Conservation (phyloP, 805 yeast species). For the Jamesozyma hellenica region DNA sequence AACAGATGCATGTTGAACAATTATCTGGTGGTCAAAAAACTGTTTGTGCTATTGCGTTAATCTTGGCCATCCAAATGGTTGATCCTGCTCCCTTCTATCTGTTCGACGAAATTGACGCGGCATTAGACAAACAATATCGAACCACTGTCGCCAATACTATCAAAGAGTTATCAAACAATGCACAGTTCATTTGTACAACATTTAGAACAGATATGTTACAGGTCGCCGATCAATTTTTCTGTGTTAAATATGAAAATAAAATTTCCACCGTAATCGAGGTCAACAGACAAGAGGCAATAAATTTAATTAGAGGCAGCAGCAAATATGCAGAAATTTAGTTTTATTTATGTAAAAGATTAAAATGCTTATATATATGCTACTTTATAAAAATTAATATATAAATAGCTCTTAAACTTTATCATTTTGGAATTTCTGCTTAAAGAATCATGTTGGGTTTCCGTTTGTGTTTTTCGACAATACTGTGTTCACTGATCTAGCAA, state of each 20-base stretch:
- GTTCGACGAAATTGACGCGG: constrained; percentile 95
- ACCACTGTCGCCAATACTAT: constrained; percentile 75
- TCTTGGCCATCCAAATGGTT: constrained; percentile 85
- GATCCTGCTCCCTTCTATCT: constrained; percentile 96
- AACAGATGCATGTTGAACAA: constrained; percentile 81
- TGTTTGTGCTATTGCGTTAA: constrained; percentile 88
- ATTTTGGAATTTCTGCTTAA: constrained; percentile 36
- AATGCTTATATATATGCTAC: no score
- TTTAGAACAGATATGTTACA: constrained; percentile 88
- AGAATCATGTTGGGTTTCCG: constrained; percentile 29
- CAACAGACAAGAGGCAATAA: constrained; percentile 59
- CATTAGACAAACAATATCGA: constrained; percentile 84
- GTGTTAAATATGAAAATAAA: constrained; percentile 75
- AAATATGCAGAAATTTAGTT: constrained; percentile 20
- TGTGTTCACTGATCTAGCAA: constrained; percentile 33
- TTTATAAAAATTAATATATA: no score
- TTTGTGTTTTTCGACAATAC: constrained; percentile 28
- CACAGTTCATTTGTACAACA: constrained; percentile 94
- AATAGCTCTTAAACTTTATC: not conserved
- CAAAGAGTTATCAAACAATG: constrained; percentile 49
- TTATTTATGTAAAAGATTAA: no score
- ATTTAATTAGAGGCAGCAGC: constrained; percentile 61
- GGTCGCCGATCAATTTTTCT: constrained; percentile 78
- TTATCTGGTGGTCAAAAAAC: constrained; percentile 96
- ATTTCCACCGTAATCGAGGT: constrained; percentile 72